phyloP scores from a whole-genome alignment of 371 early-diverging fungal genomes.

The Mucor indicus region DNA sequence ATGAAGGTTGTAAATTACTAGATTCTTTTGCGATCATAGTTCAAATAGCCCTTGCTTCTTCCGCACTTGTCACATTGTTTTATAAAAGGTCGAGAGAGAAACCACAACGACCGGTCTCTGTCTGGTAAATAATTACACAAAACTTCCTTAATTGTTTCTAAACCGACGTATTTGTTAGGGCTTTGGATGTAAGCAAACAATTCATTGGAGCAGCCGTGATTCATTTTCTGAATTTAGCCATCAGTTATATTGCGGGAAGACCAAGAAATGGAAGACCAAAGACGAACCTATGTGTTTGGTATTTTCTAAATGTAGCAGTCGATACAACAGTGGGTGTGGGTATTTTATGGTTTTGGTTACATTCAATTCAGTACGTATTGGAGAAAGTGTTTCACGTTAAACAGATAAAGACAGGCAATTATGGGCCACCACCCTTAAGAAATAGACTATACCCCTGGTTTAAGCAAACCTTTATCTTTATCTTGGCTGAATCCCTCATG shows the following conservation, averaged over 20 bases:
- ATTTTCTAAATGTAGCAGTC: neutral
- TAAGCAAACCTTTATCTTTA: constrained; percentile 35
- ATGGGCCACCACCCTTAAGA: constrained; percentile 33
- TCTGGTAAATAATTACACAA: constrained; percentile 52
- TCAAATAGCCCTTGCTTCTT: constrained; percentile 55
- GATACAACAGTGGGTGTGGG: neutral
- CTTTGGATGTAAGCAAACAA: constrained; percentile 65
- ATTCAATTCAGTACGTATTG: constrained; percentile 24
- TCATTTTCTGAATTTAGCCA: constrained; percentile 55
- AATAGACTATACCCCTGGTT: constrained; percentile 37
- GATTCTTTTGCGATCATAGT: constrained; percentile 65
- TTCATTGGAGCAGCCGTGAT: constrained; percentile 58
- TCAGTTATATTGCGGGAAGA: constrained; percentile 52
- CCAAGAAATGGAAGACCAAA: constrained; percentile 36
- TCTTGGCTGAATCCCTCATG: constrained; percentile 33
- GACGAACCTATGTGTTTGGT: constrained; percentile 61
- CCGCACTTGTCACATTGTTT: constrained; percentile 57
- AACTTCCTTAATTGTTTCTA: constrained; percentile 1
- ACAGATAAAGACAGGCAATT: constrained; percentile 38
- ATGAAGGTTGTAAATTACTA: constrained; percentile 52
- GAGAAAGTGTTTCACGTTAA: constrained; percentile 23
- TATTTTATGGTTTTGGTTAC: constrained; percentile 53
- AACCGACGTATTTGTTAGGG: constrained; percentile 39
- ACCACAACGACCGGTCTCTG: constrained; percentile 59
- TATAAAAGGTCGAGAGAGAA: constrained; percentile 57